Conservation (phyloP, 139 green algal species). For the Coccomyxa sp. region DNA sequence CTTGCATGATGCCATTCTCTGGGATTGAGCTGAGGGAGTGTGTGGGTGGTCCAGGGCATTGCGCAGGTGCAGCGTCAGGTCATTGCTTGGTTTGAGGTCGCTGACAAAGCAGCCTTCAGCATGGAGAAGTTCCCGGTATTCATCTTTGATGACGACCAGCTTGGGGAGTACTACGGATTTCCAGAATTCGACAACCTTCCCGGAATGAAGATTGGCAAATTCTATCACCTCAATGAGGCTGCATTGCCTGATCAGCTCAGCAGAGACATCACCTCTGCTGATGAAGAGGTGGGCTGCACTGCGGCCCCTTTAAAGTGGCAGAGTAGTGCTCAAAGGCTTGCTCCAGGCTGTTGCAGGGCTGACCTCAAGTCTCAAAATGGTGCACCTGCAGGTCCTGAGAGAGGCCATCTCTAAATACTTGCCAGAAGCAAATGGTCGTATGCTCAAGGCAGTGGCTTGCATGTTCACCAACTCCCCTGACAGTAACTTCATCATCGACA, state of each 20-base stretch:
- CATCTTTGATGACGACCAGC: slow-evolving; percentile 7
- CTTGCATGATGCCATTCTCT: background rate
- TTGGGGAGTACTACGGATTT: background rate
- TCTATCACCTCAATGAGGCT: slow-evolving; percentile 32
- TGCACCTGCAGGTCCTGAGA: slow-evolving; percentile 22
- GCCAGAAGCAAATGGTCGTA: slow-evolving; percentile 27
- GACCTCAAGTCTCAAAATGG: no score
- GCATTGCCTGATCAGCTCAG: slow-evolving; percentile 33
- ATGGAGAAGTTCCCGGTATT: slow-evolving; percentile 22
- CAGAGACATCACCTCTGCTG: slow-evolving; percentile 23
- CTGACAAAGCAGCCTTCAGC: slow-evolving; percentile 7
- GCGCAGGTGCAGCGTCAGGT: slow-evolving; percentile 11
- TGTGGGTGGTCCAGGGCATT: background rate
- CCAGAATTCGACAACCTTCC: background rate
- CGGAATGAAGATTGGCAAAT: slow-evolving; percentile 28
- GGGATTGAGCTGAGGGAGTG: background rate
- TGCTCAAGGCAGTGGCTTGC: slow-evolving; percentile 50
- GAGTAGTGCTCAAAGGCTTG: no score
- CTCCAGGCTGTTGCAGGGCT: no score
- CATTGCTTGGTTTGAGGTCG: slow-evolving; percentile 22
- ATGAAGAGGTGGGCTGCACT: slow-evolving; percentile 38
- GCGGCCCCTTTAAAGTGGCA: no score
- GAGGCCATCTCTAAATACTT: slow-evolving; percentile 38
- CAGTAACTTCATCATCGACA: slow-evolving; percentile 74
- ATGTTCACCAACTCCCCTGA: slow-evolving; percentile 82